A percentile compares a stretch with the other conserved stretches of the same genome.
Conservation (phyloP, 176 grass and related monocot genomes). For the barley (Hordeum vulgare) region DNA sequence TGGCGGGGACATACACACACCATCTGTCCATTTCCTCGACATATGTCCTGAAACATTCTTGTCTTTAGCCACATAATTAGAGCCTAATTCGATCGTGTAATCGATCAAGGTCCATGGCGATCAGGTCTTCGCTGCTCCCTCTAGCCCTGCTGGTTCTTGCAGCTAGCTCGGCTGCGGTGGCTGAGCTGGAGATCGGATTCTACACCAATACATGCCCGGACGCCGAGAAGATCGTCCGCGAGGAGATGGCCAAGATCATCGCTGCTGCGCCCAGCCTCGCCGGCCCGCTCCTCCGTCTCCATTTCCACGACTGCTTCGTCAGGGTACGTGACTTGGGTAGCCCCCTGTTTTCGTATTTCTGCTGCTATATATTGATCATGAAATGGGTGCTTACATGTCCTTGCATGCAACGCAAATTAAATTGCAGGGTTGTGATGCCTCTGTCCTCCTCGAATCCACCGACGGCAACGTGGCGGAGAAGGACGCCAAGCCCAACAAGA, state of each 20-base stretch:
- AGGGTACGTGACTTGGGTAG: neutral
- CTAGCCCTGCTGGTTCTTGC: neutral
- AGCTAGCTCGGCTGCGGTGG: neutral
- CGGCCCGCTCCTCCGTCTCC: conserved; percentile 50
- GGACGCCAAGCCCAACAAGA: neutral
- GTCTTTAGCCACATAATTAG: neutral
- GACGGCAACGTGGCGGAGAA: neutral
- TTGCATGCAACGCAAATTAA: too few relatives aligned
- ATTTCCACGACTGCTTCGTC: conserved; percentile 77
- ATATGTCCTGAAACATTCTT: neutral
- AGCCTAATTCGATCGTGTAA: neutral
- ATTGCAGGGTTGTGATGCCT: neutral
- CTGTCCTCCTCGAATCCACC: neutral
- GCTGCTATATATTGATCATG: neutral
- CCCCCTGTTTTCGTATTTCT: neutral
- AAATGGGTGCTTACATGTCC: neutral
- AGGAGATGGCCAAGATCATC: conserved; percentile 58
- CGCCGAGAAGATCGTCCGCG: conserved; percentile 41
- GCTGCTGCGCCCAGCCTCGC: conserved; percentile 33
- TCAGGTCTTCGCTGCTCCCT: neutral
- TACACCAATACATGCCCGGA: conserved; percentile 61
- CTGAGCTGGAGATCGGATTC: conserved; percentile 45
- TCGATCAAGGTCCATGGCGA: neutral
- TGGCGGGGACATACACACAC: neutral
- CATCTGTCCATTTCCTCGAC: neutral